phyloP scores from a whole-genome alignment of 495 filamentous ascomycete genomes.

The Aspergillus heteromorphus region DNA sequence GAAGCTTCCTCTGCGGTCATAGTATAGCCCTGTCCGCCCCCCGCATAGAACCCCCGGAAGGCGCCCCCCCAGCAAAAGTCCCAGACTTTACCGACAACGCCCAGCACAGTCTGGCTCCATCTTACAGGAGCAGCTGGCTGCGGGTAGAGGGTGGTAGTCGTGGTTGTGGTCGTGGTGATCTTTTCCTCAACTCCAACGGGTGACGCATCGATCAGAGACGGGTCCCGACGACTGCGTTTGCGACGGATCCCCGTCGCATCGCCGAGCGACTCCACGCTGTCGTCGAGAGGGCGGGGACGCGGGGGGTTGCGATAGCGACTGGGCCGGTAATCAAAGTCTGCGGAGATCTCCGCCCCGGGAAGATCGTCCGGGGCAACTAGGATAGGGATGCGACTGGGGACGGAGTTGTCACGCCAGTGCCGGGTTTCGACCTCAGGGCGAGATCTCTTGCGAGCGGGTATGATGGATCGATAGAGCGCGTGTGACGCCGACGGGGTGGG shows the following conservation, averaged over 20 bases:
- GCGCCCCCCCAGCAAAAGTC: slow-evolving; percentile 71
- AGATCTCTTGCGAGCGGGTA: slow-evolving; percentile 40
- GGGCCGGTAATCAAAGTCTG: slow-evolving; percentile 41
- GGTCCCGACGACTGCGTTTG: slow-evolving; percentile 40
- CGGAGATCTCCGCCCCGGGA: slow-evolving; percentile 35
- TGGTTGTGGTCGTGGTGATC: slow-evolving; percentile 17
- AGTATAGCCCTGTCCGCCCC: slow-evolving; percentile 68
- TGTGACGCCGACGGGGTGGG: slow-evolving; percentile 57
- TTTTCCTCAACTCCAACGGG: slow-evolving; percentile 15
- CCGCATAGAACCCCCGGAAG: slow-evolving; percentile 80
- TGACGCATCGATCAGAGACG: slow-evolving; percentile 17
- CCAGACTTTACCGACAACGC: slow-evolving; percentile 71
- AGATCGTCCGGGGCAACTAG: slow-evolving; percentile 53
- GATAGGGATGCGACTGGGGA: slow-evolving; percentile 31
- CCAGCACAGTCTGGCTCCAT: slow-evolving; percentile 45
- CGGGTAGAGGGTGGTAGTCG: slow-evolving; percentile 18
- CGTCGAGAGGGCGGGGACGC: slow-evolving; percentile 28
- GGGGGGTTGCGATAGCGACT: slow-evolving; percentile 42
- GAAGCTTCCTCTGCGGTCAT: slow-evolving; percentile 25
- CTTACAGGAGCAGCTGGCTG: slow-evolving; percentile 21
- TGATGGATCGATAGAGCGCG: slow-evolving; percentile 54
- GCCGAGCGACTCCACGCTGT: slow-evolving; percentile 24
- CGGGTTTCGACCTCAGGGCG: slow-evolving; percentile 27
- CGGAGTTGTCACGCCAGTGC: slow-evolving; percentile 21
- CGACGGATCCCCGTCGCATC: slow-evolving; percentile 26